Evolutionary conservation across 2,329 filamentous ascomycete genomes (phyloP).

Genomic region (Aspergillus vadensis): DNA sequence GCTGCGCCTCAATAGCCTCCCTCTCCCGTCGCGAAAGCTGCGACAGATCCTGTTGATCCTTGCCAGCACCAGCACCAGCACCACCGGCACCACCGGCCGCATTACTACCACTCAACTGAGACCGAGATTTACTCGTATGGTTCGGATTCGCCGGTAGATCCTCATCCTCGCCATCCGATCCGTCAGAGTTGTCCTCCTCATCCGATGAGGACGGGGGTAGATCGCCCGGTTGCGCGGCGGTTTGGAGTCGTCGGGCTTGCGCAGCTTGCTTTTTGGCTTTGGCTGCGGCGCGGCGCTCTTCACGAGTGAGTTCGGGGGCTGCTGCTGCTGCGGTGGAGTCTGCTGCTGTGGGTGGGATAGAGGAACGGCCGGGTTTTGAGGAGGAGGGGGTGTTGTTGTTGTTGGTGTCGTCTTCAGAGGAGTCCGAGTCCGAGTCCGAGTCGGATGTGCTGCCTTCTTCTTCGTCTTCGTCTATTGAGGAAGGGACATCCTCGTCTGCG

Average conservation of each 20-base stretch:
- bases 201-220: slow-evolving; percentile 71
- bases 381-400: slow-evolving; percentile 38
- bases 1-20: slow-evolving; percentile 81
- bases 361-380: slow-evolving; percentile 44
- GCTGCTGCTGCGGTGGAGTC: slow-evolving; percentile 26
- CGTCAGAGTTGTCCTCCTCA: slow-evolving; percentile 29
- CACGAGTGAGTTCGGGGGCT: slow-evolving; percentile 67
- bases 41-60: slow-evolving; percentile 35
- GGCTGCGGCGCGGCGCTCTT: slow-evolving; percentile 82
- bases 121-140: slow-evolving; percentile 68
- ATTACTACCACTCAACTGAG: slow-evolving; percentile 60
- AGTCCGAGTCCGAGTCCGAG: slow-evolving; percentile 48
- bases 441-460: slow-evolving; percentile 39
- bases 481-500: slow-evolving; percentile 36
- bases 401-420: slow-evolving; percentile 50
- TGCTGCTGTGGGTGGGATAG: slow-evolving; percentile 26
- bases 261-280: slow-evolving; percentile 92
- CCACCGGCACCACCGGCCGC: slow-evolving; percentile 51
- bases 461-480: slow-evolving; percentile 43
- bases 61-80: too few species aligned
- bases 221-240: slow-evolving; percentile 78
- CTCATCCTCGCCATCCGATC: slow-evolving; percentile 33
- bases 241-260: slow-evolving; percentile 72
- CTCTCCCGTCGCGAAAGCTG: slow-evolving; percentile 69
- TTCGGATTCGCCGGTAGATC: slow-evolving; percentile 80